phyloP scores from a whole-genome alignment of 2,329 filamentous ascomycete species.

The Microsporum ferrugineum region DNA sequence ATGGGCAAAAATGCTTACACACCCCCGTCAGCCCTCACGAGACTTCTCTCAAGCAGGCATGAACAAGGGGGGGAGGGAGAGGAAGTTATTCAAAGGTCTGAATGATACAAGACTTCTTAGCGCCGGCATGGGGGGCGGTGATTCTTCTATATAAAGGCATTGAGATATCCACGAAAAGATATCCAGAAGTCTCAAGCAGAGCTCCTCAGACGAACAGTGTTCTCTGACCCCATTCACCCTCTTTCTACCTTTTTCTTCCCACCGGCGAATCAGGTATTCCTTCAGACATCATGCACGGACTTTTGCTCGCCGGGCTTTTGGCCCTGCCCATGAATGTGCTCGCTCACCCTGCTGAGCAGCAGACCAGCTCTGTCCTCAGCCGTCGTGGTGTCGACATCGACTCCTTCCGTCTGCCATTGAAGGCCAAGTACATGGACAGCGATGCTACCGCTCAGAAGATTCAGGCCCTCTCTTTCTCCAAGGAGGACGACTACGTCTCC shows the following conservation, averaged over 20 bases:
- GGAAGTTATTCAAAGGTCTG: background rate
- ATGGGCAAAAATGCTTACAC: background rate
- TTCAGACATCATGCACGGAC: constrained; percentile 1
- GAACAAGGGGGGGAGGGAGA: background rate
- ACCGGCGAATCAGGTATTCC: background rate
- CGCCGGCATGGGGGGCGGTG: background rate
- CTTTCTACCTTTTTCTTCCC: background rate
- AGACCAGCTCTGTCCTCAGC: background rate
- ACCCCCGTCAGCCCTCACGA: background rate
- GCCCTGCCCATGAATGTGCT: constrained; percentile 3
- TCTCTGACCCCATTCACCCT: background rate
- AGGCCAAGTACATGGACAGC: constrained; percentile 9
- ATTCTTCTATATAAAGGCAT: background rate
- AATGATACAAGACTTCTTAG: background rate
- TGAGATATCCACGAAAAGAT: background rate
- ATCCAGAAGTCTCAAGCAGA: background rate
- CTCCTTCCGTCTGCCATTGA: constrained; percentile 8
- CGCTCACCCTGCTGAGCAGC: constrained; percentile 1
- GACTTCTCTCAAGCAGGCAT: background rate
- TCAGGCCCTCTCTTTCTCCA: constrained; percentile 1
- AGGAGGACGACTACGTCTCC: constrained; percentile 9
- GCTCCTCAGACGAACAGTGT: constrained; percentile 2
- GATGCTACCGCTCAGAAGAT: background rate
- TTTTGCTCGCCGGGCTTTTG: constrained; percentile 4
- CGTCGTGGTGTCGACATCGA: constrained; percentile 10